Conservation (phyloP, 73 alveolate species). For the Paraurostyla sp. region DNA sequence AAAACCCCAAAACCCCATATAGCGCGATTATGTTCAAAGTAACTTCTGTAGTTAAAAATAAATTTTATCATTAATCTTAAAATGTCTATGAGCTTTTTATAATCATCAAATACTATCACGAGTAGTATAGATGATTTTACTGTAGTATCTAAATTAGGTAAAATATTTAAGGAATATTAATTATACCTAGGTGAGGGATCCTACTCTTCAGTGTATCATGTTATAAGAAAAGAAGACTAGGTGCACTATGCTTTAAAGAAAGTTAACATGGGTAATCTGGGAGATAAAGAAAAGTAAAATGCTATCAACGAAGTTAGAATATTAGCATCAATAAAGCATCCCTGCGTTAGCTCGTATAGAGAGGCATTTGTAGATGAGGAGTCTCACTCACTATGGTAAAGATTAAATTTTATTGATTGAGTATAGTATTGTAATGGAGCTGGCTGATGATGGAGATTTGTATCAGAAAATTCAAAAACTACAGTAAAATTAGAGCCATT, state of each 20-base stretch:
- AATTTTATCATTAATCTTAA: too few species aligned
- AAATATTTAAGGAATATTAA: background rate
- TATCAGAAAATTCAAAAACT: constrained; percentile 72
- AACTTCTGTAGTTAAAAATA: too few species aligned
- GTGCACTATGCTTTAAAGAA: constrained; percentile 72
- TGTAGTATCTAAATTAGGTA: constrained; percentile 33
- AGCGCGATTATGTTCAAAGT: too few species aligned
- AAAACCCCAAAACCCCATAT: too few species aligned
- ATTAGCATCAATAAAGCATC: constrained; percentile 82
- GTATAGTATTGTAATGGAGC: constrained; percentile 74
- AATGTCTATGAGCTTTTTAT: too few species aligned
- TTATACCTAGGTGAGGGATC: constrained; percentile 73
- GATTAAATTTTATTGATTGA: constrained; percentile 12
- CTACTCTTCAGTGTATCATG: constrained; percentile 70
- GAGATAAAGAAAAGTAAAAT: constrained; percentile 73
- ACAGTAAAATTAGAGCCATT: constrained; percentile 65
- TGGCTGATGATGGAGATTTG: constrained; percentile 77
- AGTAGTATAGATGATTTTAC: constrained; percentile 55
- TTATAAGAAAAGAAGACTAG: constrained; percentile 62
- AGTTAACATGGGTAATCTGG: constrained; percentile 61
- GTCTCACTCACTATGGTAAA: constrained; percentile 59
- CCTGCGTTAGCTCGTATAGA: constrained; percentile 82
- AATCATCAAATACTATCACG: too few species aligned
- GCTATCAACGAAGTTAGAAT: constrained; percentile 82
- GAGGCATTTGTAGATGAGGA: constrained; percentile 84